Base-by-base conservation (phyloP, 805 yeast species). In the Kodamaea fukazawae region DNA sequence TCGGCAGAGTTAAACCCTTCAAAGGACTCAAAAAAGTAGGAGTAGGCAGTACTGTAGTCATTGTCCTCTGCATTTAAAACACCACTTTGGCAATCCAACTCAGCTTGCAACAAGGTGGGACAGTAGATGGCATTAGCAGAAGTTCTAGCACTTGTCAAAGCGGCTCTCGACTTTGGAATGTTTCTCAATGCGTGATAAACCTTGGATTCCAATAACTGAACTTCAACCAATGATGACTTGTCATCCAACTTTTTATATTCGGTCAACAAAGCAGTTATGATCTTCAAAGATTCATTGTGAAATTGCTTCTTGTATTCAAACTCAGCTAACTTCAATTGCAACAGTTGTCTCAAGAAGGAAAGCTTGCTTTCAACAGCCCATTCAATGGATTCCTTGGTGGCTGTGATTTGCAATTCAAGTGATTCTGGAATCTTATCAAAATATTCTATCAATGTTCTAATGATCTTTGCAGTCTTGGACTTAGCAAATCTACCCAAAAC, bases 61-160 rank as follows among this genome's bases (percentile, higher is more conserved):
- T 86, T 86, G 54, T 93, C 98, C 64, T 93, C 97, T 28, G 97
- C 96, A 67, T 91, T 95, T 47, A 93, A 75, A 41, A 91, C 81
- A 51, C 99, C 99, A 58, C 95, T 83, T 83, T 91, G 89, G 66
- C 87, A 78, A 60, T 93, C 99, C 40, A 93, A 75, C 58, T 89
- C 96, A 1, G 98, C 98, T 65, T 93, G 96, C 52, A 84, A 75
- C 37, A 81, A 70, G n/a, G 97, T 86, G 7, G 98, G 96, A 54
- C 96, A 86, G 68, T 90, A 95, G 38, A 93, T 87, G 15, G 97
- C 78, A 61, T 93, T 95, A n/a, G 99, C 99, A 2, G 95, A 84
- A 0, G 99, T 93, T 63, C 98, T 79, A 2, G 99, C 96, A 34
- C 95, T 82, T 2, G 98, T 89, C 53, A 93, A 73, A 2, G 96